Base-by-base conservation (phyloP, 1,284 basidiomycete genomes). In the Boletus calvinii region DNA sequence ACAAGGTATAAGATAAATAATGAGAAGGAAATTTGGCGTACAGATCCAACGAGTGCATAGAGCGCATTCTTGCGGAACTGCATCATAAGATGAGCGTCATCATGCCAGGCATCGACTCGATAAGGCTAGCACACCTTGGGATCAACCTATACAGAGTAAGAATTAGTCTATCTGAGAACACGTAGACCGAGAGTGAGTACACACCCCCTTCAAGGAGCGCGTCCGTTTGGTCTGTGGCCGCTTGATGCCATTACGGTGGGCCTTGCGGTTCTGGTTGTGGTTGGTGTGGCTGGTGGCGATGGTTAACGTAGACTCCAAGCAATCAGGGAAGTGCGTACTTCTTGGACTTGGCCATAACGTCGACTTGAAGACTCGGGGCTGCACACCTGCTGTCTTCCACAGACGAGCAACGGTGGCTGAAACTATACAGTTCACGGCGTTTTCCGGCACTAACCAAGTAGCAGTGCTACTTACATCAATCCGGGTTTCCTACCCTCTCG, bases 181-280 rank as follows among this genome's bases (percentile, higher is more conserved):
- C 24, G 10, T 20, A 35, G 54, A 42, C 40, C 40, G 2, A 46
- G 29, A 56, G 34, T 44, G 29, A 50, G 38, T 20, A 87, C 88
- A 62, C 80, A 93, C 96, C 83, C 95, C 95, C 78, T 87, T 94
- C 78, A 93, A 72, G 53, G 92, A 95, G 60, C 88, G 83, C 69
- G 91, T 87, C 70, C 87, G 73, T 74, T 85, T 80, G 60, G 83
- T 83, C 74, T 81, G 77, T 53, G 90, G 87, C 73, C 79, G 84
- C 77, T 88, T 92, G 79, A 96, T 95, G 72, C 94, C 96, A 80
- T 99, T 99, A 62, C 90, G 86, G 83, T 99, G 96, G 67, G 96
- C 94, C 83, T 94, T 94, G 74, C 82, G 81, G 80, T 66, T 90
- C 80, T 96, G 94, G 83, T 96, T 96, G 83, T 96, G 94, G 76